Conservation (phyloP, 2,329 filamentous ascomycete genomes). For the Calonectria hawksworthii region DNA sequence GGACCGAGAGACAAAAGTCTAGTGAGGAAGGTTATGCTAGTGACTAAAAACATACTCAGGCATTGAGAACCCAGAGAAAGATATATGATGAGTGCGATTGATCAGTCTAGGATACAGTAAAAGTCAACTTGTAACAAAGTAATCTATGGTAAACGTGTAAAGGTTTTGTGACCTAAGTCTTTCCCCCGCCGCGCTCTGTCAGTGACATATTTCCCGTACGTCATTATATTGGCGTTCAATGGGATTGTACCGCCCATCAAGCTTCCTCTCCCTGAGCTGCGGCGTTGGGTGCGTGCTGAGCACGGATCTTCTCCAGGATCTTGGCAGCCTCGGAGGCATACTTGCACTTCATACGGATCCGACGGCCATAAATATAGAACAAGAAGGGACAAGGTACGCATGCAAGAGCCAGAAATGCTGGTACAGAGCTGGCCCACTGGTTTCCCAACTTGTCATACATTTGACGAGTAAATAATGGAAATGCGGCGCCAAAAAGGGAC, state of each 20-base stretch:
- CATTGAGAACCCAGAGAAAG: too few relatives aligned
- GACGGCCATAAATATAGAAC: not conserved
- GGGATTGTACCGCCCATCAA: not conserved
- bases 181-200: too few relatives aligned
- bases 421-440: slow-evolving; percentile 14
- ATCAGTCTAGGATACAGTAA: too few relatives aligned
- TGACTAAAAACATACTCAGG: too few relatives aligned
- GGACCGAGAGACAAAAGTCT: too few relatives aligned
- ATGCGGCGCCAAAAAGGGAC: slow-evolving; percentile 75
- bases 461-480: slow-evolving; percentile 73
- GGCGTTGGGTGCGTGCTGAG: not conserved
- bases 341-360: slow-evolving; percentile 8
- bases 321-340: slow-evolving; percentile 4
- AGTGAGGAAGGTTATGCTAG: too few relatives aligned
- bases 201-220: too few relatives aligned
- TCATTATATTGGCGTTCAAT: not conserved
- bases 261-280: not conserved
- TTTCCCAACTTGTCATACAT: slow-evolving; percentile 16
- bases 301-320: not conserved
- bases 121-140: too few relatives aligned
- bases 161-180: too few relatives aligned
- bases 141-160: too few relatives aligned
- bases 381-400: slow-evolving; percentile 15
- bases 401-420: slow-evolving; percentile 12
- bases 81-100: too few relatives aligned